Conservation (phyloP, 495 filamentous ascomycete genomes). For the Talaromyces stipitatus region DNA sequence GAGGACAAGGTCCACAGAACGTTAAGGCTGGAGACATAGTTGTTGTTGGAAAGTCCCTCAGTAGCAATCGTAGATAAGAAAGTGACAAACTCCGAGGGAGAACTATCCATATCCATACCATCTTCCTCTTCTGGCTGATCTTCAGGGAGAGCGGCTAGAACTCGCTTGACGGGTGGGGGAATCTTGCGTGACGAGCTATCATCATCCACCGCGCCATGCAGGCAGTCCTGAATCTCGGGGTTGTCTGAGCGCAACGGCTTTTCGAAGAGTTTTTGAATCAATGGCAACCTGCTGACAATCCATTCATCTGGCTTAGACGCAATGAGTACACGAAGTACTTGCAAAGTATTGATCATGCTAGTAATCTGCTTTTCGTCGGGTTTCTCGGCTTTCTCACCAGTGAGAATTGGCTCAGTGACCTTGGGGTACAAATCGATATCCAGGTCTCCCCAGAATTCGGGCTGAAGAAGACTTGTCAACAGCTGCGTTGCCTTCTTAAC, state of each 20-base stretch:
- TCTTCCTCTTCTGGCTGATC: conserved; percentile 82
- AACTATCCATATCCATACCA: conserved; percentile 71
- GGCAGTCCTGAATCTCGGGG: conserved; percentile 83
- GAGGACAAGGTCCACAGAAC: conserved; percentile 86
- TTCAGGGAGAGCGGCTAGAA: conserved; percentile 86
- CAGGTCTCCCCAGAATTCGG: conserved; percentile 85
- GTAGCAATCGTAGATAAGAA: conserved; percentile 76
- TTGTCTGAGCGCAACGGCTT: conserved; percentile 83
- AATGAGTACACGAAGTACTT: conserved; percentile 80
- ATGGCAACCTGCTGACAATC: conserved; percentile 65
- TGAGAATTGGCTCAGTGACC: conserved; percentile 74
- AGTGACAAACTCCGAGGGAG: conserved; percentile 69
- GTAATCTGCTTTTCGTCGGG: conserved; percentile 66
- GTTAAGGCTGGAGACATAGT: conserved; percentile 81
- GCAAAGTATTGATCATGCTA: conserved; percentile 82
- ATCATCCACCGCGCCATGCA: conserved; percentile 64
- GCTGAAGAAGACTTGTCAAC: conserved; percentile 78
- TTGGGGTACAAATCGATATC: conserved; percentile 88
- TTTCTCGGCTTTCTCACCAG: conserved; percentile 58
- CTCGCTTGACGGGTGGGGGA: conserved; percentile 63
- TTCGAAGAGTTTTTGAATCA: conserved; percentile 81
- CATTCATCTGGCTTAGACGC: conserved; percentile 83
- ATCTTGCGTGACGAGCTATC: conserved; percentile 48
- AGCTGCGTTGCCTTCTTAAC: conserved; percentile 76
- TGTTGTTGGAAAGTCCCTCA: conserved; percentile 66